phyloP scores from a whole-genome alignment of 139 green algal species.

The Micractinium conductrix region DNA sequence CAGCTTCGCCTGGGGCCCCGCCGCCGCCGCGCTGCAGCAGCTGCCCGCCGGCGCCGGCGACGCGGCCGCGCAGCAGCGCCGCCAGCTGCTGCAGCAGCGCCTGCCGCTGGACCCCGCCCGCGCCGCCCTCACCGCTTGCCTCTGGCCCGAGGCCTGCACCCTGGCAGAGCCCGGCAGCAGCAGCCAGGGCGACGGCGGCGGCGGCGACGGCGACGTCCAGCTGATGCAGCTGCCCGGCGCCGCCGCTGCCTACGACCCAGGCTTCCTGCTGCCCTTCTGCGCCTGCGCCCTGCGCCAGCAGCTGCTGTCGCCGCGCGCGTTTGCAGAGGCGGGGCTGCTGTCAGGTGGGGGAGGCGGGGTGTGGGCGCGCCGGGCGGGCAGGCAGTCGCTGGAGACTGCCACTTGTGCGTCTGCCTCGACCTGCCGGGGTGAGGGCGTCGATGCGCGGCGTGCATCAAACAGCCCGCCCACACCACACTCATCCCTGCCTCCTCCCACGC shows the following conservation, averaged over 20 bases:
- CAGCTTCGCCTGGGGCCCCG: conserved; percentile 48
- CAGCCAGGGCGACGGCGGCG: not conserved
- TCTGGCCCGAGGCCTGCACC: conserved; percentile 56
- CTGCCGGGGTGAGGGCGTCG: too few species aligned
- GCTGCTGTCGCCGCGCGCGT: conserved; percentile 26
- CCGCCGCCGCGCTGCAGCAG: conserved; percentile 40
- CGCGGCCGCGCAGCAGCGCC: not conserved
- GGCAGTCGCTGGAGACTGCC: too few species aligned
- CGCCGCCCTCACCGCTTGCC: conserved; percentile 47
- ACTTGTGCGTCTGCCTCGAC: too few species aligned
- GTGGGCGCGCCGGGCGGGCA: too few species aligned
- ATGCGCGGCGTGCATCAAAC: too few species aligned
- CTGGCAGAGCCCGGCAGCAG: conserved; percentile 27
- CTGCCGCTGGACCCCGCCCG: conserved; percentile 43
- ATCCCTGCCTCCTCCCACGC: not conserved
- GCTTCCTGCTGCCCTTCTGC: conserved; percentile 62
- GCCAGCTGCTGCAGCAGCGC: conserved; percentile 32
- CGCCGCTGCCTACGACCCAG: conserved; percentile 61
- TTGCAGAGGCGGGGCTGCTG: conserved; percentile 55
- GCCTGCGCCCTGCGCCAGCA: conserved; percentile 37
- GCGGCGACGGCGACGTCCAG: not conserved
- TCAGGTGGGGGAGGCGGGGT: conserved; percentile 9
- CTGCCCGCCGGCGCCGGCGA: not conserved
- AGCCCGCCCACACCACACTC: too few species aligned
- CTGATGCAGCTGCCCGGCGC: conserved; percentile 12